Evolutionary conservation across 73 alveolate species (phyloP), one percentile per base, ranked within the genome.

Genomic region (Stentor roeselii): DNA sequence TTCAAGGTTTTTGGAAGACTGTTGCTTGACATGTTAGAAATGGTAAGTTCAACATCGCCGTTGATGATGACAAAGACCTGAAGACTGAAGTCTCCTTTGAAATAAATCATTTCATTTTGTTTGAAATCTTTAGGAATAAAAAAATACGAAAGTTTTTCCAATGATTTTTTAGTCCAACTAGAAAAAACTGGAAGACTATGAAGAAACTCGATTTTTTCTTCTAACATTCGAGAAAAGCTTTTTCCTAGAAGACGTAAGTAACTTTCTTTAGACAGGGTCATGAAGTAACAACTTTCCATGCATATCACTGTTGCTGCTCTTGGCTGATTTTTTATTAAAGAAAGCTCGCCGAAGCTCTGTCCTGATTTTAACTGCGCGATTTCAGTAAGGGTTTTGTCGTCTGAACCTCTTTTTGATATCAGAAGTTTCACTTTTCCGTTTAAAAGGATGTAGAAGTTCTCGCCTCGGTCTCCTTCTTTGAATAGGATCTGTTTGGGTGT

Each of bases 281-380:
- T 90, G 39, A 89, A 89, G 59, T 86, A 88, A 74, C 85, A 58
- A 3, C 58, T 86, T 76, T 88, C 85, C 36, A 75, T 50, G 37
- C 92, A 50, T 60, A 88, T 82, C 36, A 90, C 87, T 2, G 94
- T 88, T 3, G 96, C 96, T 4, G 95, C 93, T 59, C 96, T 77
- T 40, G 90, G 92, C 36, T 88, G 89, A 78, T 93, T 88, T 60
- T 91, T 89, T 37, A 91, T 85, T 75, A 93, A 82, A 21, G 96
- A 93, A 32, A 93, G 78, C 87, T 93, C 98, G 2, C 98, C 98
- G 75, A 93, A 93, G 42, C 93, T 83, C 74, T 90, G 50, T 30
- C 94, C 94, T 0, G 61, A 38, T n/a, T 32, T 27, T 0, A 78
- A 42, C 3, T n/a, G 58, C 36, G 59, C 75, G 41, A 78, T 6